These are phyloP conservation scores for Trichoderma koningiopsis DNA, from an alignment of 2,329 filamentous ascomycete species.

Conservation along the genomic window DNA sequence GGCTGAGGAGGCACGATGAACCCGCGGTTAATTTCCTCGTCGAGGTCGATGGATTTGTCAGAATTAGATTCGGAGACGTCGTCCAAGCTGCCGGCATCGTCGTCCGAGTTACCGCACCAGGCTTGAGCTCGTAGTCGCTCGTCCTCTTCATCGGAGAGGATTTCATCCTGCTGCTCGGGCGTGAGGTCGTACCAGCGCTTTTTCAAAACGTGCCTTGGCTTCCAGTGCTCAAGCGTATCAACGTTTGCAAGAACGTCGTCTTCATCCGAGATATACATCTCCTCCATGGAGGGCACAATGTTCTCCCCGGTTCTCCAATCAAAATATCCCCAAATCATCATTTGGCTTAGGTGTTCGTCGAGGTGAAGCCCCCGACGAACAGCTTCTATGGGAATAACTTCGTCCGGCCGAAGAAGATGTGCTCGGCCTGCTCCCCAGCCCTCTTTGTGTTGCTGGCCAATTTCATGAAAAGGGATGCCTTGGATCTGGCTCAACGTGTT, in stretches of 20 bases:
- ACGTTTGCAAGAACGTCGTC: constrained; percentile 40
- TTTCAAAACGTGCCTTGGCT: constrained; percentile 49
- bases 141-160: constrained; percentile 43
- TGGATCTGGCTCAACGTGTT: constrained; percentile 42
- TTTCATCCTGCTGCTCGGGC: constrained; percentile 40
- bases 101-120: constrained; percentile 35
- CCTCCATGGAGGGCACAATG: constrained; percentile 51
- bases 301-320: constrained; percentile 55
- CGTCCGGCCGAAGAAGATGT: constrained; percentile 58
- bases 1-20: constrained; percentile 34
- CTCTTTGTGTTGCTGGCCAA: constrained; percentile 58
- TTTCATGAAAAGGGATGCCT: constrained; percentile 53
- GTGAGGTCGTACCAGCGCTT: constrained; percentile 46
- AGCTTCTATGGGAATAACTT: constrained; percentile 60
- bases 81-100: constrained; percentile 17
- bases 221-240: constrained; percentile 46
- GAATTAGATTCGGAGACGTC: background rate
- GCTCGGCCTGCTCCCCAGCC: constrained; percentile 54
- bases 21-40: constrained; percentile 41
- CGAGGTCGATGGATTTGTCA: constrained; percentile 31
- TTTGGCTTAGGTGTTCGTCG: constrained; percentile 55
- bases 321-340: constrained; percentile 65
- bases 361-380: constrained; percentile 55
- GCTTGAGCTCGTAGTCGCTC: constrained; percentile 41
- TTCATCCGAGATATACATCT: constrained; percentile 55